Base-by-base conservation (phyloP, 805 yeast species). In the Metschnikowia lunata region DNA sequence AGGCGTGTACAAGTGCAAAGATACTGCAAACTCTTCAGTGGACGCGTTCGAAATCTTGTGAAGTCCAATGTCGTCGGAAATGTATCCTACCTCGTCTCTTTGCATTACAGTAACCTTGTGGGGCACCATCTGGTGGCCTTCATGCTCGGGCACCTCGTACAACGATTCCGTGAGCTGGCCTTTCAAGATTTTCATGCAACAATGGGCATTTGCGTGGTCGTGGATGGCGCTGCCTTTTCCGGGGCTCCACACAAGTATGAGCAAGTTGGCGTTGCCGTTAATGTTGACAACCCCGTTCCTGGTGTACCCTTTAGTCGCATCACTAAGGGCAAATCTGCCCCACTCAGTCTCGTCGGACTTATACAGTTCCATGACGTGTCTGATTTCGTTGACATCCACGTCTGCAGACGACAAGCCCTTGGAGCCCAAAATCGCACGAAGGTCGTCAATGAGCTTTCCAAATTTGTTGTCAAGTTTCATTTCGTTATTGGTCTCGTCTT, bases 181-280 rank as follows among this genome's bases (percentile, higher is more conserved):
- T 52, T 75, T 68, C 48, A 84, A 66, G 36, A 84, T 69, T 61
- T 83, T 83, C 80, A 84, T 83, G 48, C 83, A 74, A 62, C 91
- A 84, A 63, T 84, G 88, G 10, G 89, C 88, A 43, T 76, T 72
- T 15, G 88, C 86, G 54, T 84, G 91, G 61, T 83, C 88, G 59
- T 84, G 91, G 48, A 84, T 79, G 39, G 78, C 74, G 18, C 85
- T 78, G 26, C 80, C 72, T 54, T 73, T 71, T 7, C 80, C 79
- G 1, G 89, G 88, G 41, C 75, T 72, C 91, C 91, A 84, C 15
- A 83, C 88, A 40, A 84, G 62, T 12, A 84, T 63, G 41, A 84
- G 69, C 44, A 84, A 66, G 55, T 83, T 82, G 34, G 87, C 96
- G 55, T 78, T 79, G 13, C 76, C 75, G 61, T 86, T 85, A 52